These are phyloP conservation scores for Yarrowia sp. DNA, from an alignment of 805 yeast genomes.

Conservation along the genomic window DNA sequence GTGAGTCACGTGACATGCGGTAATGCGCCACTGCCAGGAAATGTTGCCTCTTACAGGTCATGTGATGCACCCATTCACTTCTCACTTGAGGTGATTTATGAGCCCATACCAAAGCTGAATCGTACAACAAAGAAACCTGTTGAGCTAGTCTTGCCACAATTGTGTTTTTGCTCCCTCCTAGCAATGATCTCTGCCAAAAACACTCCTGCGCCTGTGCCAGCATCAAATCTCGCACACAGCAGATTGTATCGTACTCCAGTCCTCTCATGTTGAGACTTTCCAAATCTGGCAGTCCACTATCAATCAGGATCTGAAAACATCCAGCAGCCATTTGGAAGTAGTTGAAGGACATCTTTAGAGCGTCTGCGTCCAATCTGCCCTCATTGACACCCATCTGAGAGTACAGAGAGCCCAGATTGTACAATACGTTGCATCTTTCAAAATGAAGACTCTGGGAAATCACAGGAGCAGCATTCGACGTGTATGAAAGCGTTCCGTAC, in stretches of 20 bases:
- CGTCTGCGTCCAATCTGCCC: conserved; percentile 46
- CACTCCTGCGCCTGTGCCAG: conserved; percentile 86
- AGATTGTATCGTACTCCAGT: conserved; percentile 51
- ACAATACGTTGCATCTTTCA: conserved; percentile 63
- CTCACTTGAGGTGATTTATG: conserved; percentile 51
- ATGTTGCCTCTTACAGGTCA: conserved; percentile 58
- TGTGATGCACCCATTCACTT: conserved; percentile 63
- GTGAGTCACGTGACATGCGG: conserved; percentile 54
- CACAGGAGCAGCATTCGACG: conserved; percentile 49
- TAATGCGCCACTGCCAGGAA: conserved; percentile 71
- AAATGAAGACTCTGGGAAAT: conserved; percentile 49
- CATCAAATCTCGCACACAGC: conserved; percentile 52
- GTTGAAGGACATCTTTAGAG: conserved; percentile 59
- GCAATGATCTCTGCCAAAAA: conserved; percentile 72
- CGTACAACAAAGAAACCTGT: conserved; percentile 60
- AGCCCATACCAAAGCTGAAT: conserved; percentile 45
- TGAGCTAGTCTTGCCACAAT: conserved; percentile 62
- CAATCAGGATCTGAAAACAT: conserved; percentile 46
- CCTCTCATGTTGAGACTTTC: conserved; percentile 39
- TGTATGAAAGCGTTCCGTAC: conserved; percentile 64
- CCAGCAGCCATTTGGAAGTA: conserved; percentile 74
- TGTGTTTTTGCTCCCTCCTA: conserved; percentile 52
- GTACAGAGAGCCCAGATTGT: conserved; percentile 65
- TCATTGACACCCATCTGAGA: conserved; percentile 54
- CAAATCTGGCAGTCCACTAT: conserved; percentile 35